Percentiles rank a stretch among this genome's conserved stretches.
Conservation (phyloP, 192 early-diverging fungal species). For the Rhizoclosmatium sp. region DNA sequence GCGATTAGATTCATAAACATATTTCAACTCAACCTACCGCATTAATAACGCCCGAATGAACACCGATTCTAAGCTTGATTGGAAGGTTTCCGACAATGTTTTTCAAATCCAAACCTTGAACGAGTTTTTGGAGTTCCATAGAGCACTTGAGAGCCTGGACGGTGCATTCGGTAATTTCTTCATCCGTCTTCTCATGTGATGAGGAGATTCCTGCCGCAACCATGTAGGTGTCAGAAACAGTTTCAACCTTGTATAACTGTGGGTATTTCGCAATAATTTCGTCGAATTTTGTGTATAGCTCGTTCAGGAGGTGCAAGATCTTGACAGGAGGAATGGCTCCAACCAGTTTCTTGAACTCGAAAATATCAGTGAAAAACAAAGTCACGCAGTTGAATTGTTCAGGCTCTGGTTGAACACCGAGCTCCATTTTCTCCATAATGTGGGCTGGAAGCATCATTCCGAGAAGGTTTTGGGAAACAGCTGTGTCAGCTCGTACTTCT, state of each 20-base stretch:
- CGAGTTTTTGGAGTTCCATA: slow-evolving; percentile 15
- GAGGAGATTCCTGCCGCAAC: slow-evolving; percentile 36
- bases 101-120: slow-evolving; percentile 23
- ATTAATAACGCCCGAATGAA: slow-evolving; percentile 48
- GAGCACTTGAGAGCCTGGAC: slow-evolving; percentile 26
- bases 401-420: slow-evolving; percentile 31
- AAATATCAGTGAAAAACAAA: slow-evolving; percentile 38
- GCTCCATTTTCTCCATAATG: slow-evolving; percentile 40
- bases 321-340: slow-evolving; percentile 17
- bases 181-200: slow-evolving; percentile 1
- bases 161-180: slow-evolving; percentile 36
- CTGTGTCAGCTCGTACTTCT: slow-evolving; percentile 36
- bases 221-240: slow-evolving; percentile 47
- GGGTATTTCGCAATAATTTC: slow-evolving; percentile 26
- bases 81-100: slow-evolving; percentile 21
- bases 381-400: slow-evolving; percentile 32
- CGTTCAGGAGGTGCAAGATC: slow-evolving; percentile 38
- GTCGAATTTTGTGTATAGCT: slow-evolving; percentile 37
- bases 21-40: slow-evolving; percentile 10
- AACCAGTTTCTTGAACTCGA: slow-evolving; percentile 34
- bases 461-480: slow-evolving; percentile 29
- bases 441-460: slow-evolving; percentile 47
- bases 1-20: not conserved
- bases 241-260: slow-evolving; percentile 43
- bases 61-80: slow-evolving; percentile 46